phyloP scores from a whole-genome alignment of 2,329 filamentous ascomycete genomes.

The Colletotrichum salicis region DNA sequence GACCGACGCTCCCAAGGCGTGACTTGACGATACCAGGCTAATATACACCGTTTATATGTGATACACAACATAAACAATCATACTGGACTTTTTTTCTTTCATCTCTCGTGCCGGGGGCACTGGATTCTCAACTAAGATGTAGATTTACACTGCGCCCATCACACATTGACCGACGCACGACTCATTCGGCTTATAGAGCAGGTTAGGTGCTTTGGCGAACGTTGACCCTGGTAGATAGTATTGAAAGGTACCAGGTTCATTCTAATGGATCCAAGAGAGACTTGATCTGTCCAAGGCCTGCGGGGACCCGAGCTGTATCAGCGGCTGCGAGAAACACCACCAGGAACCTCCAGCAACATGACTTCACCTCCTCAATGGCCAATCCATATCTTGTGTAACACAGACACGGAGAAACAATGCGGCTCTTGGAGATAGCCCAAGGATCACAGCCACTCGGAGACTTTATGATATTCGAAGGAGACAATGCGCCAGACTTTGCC shows the following conservation, averaged over 20 bases:
- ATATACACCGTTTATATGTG: neutral
- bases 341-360: neutral
- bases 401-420: neutral
- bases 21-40: neutral
- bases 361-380: neutral
- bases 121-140: neutral
- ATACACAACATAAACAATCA: neutral
- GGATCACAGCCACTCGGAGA: neutral
- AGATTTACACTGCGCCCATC: neutral
- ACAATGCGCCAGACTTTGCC: slow-evolving; percentile 31
- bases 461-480: neutral
- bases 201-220: neutral
- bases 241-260: neutral
- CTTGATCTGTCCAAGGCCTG: neutral
- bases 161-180: neutral
- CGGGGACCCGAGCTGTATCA: neutral
- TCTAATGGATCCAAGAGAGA: neutral
- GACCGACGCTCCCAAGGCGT: slow-evolving; percentile 70
- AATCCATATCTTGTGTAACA: neutral
- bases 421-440: neutral
- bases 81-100: neutral
- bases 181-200: neutral
- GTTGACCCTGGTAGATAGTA: neutral
- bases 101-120: neutral
- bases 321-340: neutral